Percentiles rank a stretch among this genome's conserved stretches.
phyloP scores from a whole-genome alignment of 2,329 filamentous ascomycete genomes.

The Gyromitra esculenta region DNA sequence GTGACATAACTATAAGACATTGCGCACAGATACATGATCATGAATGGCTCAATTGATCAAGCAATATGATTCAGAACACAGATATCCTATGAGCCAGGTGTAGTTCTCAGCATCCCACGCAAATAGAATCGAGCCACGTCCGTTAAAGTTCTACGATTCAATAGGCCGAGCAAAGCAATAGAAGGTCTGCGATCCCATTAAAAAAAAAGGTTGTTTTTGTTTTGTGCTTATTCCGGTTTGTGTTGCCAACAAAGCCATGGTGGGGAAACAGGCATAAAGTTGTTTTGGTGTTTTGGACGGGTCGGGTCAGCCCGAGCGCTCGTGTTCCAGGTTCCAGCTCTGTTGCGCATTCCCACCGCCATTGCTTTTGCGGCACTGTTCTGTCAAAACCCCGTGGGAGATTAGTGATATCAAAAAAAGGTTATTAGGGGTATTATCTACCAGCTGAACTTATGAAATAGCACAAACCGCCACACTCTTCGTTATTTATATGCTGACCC shows the following conservation, averaged over 20 bases:
- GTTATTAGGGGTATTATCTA: slow-evolving; percentile 16
- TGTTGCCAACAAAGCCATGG: slow-evolving; percentile 9
- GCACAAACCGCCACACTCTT: slow-evolving; percentile 4
- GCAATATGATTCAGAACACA: neutral
- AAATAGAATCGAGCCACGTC: slow-evolving; percentile 3
- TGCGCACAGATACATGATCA: neutral
- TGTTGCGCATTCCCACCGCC: slow-evolving; percentile 1
- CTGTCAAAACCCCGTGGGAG: slow-evolving; percentile 13
- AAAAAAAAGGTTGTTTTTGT: slow-evolving; percentile 1
- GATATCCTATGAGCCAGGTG: neutral
- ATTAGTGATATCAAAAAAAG: slow-evolving; percentile 23
- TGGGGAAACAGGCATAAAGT: slow-evolving; percentile 5
- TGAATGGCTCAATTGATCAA: neutral
- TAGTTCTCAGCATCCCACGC: slow-evolving; percentile 18
- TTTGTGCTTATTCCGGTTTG: neutral
- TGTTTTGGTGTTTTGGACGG: slow-evolving; percentile 13
- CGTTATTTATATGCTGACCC: neutral
- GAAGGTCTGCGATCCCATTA: neutral
- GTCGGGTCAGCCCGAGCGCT: slow-evolving; percentile 14
- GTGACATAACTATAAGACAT: neutral
- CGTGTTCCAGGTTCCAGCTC: neutral
- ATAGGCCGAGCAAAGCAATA: slow-evolving; percentile 1
- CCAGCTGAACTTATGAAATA: slow-evolving; percentile 8
- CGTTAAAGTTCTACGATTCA: neutral
- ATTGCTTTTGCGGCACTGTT: slow-evolving; percentile 8